phyloP scores from a whole-genome alignment of 495 filamentous ascomycete species.

The Astrothelium macrocarpum region DNA sequence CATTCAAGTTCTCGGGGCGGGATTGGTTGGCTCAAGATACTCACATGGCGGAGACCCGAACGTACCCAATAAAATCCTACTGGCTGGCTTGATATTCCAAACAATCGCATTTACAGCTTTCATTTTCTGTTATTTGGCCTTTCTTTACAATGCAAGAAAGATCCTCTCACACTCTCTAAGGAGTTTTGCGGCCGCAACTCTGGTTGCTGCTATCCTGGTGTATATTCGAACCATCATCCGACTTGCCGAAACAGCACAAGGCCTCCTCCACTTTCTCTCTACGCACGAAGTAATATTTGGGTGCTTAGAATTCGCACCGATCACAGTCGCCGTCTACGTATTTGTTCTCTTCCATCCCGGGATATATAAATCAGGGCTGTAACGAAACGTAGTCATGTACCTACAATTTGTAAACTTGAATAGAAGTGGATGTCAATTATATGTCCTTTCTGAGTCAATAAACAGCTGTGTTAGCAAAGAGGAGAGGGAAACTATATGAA shows the following conservation, averaged over 20 bases:
- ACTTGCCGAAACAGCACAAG: slow-evolving; percentile 46
- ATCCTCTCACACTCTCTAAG: not conserved
- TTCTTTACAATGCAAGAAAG: slow-evolving; percentile 6
- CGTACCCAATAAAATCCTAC: slow-evolving; percentile 41
- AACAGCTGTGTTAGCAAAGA: not conserved
- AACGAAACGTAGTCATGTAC: not conserved
- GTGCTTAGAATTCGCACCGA: slow-evolving; percentile 43
- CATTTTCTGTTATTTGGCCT: slow-evolving; percentile 29
- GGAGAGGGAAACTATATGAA: not conserved
- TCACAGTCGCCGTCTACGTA: slow-evolving; percentile 38
- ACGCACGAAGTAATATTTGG: slow-evolving; percentile 44
- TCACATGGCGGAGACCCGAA: slow-evolving; percentile 35
- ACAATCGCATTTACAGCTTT: slow-evolving; percentile 42
- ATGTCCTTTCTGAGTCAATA: not conserved
- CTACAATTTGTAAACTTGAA: not conserved
- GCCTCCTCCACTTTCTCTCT: slow-evolving; percentile 36
- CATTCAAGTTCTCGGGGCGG: slow-evolving; percentile 43
- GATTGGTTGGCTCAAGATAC: slow-evolving; percentile 37
- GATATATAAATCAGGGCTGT: not conserved
- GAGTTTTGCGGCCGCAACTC: slow-evolving; percentile 33
- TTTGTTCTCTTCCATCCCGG: slow-evolving; percentile 40
- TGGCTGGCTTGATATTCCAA: slow-evolving; percentile 43
- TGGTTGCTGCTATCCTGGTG: slow-evolving; percentile 38
- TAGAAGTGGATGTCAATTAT: not conserved
- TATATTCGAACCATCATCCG: slow-evolving; percentile 46